Evolutionary conservation across 192 early-diverging fungal genomes (phyloP).

Genomic region (Gaertneriomyces semiglobifer): DNA sequence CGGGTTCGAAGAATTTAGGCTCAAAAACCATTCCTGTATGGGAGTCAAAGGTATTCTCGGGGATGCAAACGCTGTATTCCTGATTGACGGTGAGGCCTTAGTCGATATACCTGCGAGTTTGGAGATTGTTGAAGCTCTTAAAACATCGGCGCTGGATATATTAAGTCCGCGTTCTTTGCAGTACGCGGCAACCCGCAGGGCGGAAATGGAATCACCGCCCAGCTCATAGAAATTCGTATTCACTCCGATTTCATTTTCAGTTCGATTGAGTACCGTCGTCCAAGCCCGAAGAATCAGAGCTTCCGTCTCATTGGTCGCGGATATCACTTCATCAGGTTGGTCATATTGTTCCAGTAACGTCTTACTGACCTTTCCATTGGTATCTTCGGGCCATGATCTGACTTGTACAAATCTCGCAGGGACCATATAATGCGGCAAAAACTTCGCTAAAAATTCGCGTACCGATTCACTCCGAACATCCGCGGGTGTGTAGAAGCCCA

Average conservation of each 20-base stretch:
- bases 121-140: too few species aligned
- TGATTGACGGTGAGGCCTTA: too few species aligned
- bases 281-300: slow-evolving; percentile 1
- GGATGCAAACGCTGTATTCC: too few species aligned
- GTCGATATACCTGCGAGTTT: too few species aligned
- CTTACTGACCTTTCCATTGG: slow-evolving; percentile 33
- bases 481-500: slow-evolving; percentile 30
- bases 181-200: neutral
- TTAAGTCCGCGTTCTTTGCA: too few species aligned
- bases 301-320: neutral
- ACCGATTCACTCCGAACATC: slow-evolving; percentile 1
- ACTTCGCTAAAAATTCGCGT: neutral
- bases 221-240: slow-evolving; percentile 39
- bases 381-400: slow-evolving; percentile 27
- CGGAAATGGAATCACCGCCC: slow-evolving; percentile 38
- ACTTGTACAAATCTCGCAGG: slow-evolving; percentile 25
- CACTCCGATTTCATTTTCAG: neutral
- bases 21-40: slow-evolving; percentile 19
- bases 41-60: slow-evolving; percentile 1
- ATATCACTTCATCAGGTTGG: neutral
- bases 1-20: neutral
- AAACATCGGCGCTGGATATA: too few species aligned
- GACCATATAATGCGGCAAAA: slow-evolving; percentile 37
- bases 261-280: neutral
- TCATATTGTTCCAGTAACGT: neutral